Evolutionary conservation across 148 eudicot genomes (phyloP), one percentile per base, ranked within the genome.

Genomic region (Pharnaceum exiguum): DNA sequence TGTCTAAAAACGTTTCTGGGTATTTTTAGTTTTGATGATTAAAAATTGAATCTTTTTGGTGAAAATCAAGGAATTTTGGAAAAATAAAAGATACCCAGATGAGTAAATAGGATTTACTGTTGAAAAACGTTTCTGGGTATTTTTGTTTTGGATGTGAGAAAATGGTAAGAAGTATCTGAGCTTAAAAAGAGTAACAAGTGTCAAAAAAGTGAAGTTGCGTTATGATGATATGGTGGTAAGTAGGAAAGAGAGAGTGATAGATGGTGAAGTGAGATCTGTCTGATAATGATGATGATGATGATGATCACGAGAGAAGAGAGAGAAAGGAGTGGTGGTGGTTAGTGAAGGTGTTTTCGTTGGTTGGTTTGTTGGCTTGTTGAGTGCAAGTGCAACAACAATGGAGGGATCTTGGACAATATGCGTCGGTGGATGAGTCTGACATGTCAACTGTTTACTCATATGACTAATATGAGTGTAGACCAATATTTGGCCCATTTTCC

Each of bases 371-470:
- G 39, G 65, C 42, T 64, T 70, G 27, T 17, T 71, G 39, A 60
- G 33, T 64, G 63, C 29, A 46, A 52, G 38, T 33, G 55, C 54
- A 19, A 7, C 22, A 44, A 52, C 39, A 33, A 46, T 49, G 36
- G 67, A 45, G 24, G 40, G 40, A 42, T 12, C 40, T 13, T 39
- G 62, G 30, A 31, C 52, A 36, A 32, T 35, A 63, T 47, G 17
- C 56, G 74, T 70, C 64, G 74, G 74, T 70, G 74, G 68, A 51
- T 25, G 47, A 53, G 7, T 21, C 59, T 33, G 42, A 51, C 31
- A 0, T 12, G 21, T 40, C 32, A 50, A 28, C 53, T 25, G 39
- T 48, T 17, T 5, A 15, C 36, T 1, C n/a, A n/a, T n/a, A n/a
- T n/a, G n/a, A n/a, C n/a, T n/a, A n/a, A n/a, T n/a, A n/a, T n/a